Conservation (phyloP, 2,329 filamentous ascomycete genomes). For the Cytospora schulzeri region DNA sequence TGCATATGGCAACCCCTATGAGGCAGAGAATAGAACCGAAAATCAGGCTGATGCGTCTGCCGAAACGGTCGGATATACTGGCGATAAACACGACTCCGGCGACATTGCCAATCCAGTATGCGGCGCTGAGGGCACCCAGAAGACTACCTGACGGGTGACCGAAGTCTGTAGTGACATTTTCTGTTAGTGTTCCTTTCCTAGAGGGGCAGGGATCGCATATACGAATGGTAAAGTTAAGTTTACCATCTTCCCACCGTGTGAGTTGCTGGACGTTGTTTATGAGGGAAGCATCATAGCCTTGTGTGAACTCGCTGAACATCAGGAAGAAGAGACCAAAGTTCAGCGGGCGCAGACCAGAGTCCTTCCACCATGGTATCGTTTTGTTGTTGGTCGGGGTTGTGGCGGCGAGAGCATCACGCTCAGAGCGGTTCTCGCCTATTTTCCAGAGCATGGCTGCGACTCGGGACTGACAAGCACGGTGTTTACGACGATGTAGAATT, state of each 20-base stretch:
- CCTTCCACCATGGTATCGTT: neutral
- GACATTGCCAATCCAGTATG: slow-evolving; percentile 62
- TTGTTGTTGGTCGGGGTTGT: neutral
- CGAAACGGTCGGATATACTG: slow-evolving; percentile 55
- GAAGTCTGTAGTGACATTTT: slow-evolving; percentile 40
- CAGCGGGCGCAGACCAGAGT: neutral
- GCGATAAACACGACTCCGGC: slow-evolving; percentile 60
- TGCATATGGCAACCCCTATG: slow-evolving; percentile 57
- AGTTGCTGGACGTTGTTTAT: neutral
- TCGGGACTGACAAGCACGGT: neutral
- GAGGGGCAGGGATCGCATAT: neutral
- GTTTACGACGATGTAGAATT: neutral
- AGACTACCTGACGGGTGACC: slow-evolving; percentile 45
- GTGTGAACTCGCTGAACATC: neutral
- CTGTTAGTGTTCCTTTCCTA: neutral
- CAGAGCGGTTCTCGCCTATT: neutral
- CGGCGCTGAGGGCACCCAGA: slow-evolving; percentile 58
- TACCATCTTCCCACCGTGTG: neutral
- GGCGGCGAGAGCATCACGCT: slow-evolving; percentile 1
- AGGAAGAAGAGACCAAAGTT: neutral
- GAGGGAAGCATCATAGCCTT: neutral
- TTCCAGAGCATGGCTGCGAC: neutral
- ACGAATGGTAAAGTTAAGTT: neutral
- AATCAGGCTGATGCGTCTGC: slow-evolving; percentile 60
- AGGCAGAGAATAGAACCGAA: slow-evolving; percentile 58